Evolutionary conservation across 768 basidiomycete genomes (phyloP).

Genomic region (Chalciporus sphaerocephalus): DNA sequence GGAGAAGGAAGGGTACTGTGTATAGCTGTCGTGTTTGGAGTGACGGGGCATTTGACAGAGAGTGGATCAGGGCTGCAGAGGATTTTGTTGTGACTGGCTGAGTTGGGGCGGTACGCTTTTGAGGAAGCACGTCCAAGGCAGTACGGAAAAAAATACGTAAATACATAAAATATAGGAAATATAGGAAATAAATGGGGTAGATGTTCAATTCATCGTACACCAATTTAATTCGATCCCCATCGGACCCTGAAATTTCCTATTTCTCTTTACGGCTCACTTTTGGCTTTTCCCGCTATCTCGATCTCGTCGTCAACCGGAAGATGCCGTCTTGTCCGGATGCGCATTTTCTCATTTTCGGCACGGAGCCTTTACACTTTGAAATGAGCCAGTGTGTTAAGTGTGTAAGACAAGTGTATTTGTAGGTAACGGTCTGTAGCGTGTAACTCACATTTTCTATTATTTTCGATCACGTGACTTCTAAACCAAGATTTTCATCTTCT

Average conservation of each 20-base stretch:
- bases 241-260: conserved; percentile 32
- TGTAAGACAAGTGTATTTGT: too few species aligned
- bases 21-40: conserved; percentile 26
- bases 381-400: conserved; percentile 16
- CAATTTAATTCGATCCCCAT: conserved; percentile 27
- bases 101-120: conserved; percentile 29
- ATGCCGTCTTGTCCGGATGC: conserved; percentile 26
- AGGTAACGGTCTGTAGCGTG: too few species aligned
- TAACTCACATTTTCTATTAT: too few species aligned
- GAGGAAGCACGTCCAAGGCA: conserved; percentile 33
- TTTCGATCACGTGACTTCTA: conserved; percentile 26
- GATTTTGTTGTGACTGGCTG: conserved; percentile 23
- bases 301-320: conserved; percentile 29
- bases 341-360: conserved; percentile 29
- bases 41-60: conserved; percentile 29
- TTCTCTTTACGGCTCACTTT: conserved; percentile 29
- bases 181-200: conserved; percentile 25
- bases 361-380: conserved; percentile 25
- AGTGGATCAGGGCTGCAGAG: conserved; percentile 27
- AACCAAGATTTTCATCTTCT: conserved; percentile 19
- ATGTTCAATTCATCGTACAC: conserved; percentile 9
- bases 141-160: conserved; percentile 37
- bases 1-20: conserved; percentile 24
- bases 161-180: conserved; percentile 15
- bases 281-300: conserved; percentile 33